These are phyloP conservation scores for Pseudogymnoascus sp. DNA, from an alignment of 2,329 filamentous ascomycete species.

Conservation along the genomic window DNA sequence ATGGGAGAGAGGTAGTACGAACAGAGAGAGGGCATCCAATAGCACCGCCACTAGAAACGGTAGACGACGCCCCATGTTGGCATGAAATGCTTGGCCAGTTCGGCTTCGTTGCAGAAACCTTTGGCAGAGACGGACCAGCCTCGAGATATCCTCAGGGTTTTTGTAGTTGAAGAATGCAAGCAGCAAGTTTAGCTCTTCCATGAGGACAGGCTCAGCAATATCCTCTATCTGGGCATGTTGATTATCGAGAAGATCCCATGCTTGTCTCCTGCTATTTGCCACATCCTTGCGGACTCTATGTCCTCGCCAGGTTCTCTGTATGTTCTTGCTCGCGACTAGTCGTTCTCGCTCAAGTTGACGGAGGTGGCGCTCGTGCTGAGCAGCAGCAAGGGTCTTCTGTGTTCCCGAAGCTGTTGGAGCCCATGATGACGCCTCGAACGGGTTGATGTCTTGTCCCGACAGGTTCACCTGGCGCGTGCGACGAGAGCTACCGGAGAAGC, in stretches of 20 bases:
- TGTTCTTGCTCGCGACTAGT: conserved; percentile 61
- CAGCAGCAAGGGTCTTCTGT: conserved; percentile 73
- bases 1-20: background rate
- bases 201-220: conserved; percentile 30
- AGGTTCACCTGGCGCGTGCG: conserved; percentile 90
- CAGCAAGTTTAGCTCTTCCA: conserved; percentile 40
- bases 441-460: conserved; percentile 74
- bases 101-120: conserved; percentile 31
- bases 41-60: background rate
- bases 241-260: conserved; percentile 56
- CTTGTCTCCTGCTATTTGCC: conserved; percentile 48
- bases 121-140: conserved; percentile 40
- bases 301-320: conserved; percentile 81
- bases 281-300: conserved; percentile 55
- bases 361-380: conserved; percentile 75
- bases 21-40: background rate
- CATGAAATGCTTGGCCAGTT: background rate
- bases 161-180: conserved; percentile 42
- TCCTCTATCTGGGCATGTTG: conserved; percentile 28
- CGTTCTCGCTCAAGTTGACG: conserved; percentile 76
- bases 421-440: conserved; percentile 62
- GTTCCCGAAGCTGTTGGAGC: conserved; percentile 53
- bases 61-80: background rate
- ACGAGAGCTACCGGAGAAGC: conserved; percentile 81
- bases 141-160: conserved; percentile 39